A percentile compares a stretch with the other conserved stretches of the same genome.
phyloP scores from a whole-genome alignment of 495 filamentous ascomycete species.

The Hypoxylon crocopeplum region DNA sequence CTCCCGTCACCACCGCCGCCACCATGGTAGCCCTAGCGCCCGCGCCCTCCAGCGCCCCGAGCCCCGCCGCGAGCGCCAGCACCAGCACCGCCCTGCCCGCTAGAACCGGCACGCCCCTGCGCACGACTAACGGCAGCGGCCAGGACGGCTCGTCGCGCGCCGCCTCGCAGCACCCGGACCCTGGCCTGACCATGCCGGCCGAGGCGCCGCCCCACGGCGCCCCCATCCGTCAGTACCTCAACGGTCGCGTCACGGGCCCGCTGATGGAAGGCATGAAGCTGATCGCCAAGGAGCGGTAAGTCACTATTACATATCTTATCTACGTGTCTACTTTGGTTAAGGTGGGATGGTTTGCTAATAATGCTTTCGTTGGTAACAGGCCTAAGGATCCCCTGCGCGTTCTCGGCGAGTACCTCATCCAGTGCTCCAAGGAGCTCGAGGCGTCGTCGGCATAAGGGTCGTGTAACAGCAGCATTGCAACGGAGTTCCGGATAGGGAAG shows the following conservation, averaged over 20 bases:
- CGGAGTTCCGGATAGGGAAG: conserved; percentile 31
- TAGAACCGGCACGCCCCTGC: conserved; percentile 47
- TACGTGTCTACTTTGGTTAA: neutral
- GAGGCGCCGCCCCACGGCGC: conserved; percentile 75
- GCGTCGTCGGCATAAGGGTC: conserved; percentile 26
- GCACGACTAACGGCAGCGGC: conserved; percentile 32
- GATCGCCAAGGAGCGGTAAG: conserved; percentile 82
- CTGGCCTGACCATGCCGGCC: conserved; percentile 56
- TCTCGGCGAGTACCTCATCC: conserved; percentile 84
- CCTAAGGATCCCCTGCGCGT: conserved; percentile 86
- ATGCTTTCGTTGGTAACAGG: conserved; percentile 46
- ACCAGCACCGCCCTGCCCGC: conserved; percentile 42
- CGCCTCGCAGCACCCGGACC: conserved; percentile 60
- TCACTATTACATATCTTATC: conserved; percentile 23
- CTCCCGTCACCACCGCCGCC: conserved; percentile 32
- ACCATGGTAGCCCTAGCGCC: conserved; percentile 1
- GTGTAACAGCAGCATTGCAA: conserved; percentile 9
- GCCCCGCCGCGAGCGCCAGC: conserved; percentile 52
- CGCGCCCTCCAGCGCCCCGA: conserved; percentile 39
- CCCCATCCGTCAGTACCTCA: conserved; percentile 86
- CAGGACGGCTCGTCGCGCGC: conserved; percentile 48
- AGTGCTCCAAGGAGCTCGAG: conserved; percentile 80
- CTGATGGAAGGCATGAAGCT: conserved; percentile 93
- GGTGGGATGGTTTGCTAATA: conserved; percentile 8
- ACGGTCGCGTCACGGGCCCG: conserved; percentile 82